Conservation (phyloP, 2,329 filamentous ascomycete genomes). For the Fusarium secorum region DNA sequence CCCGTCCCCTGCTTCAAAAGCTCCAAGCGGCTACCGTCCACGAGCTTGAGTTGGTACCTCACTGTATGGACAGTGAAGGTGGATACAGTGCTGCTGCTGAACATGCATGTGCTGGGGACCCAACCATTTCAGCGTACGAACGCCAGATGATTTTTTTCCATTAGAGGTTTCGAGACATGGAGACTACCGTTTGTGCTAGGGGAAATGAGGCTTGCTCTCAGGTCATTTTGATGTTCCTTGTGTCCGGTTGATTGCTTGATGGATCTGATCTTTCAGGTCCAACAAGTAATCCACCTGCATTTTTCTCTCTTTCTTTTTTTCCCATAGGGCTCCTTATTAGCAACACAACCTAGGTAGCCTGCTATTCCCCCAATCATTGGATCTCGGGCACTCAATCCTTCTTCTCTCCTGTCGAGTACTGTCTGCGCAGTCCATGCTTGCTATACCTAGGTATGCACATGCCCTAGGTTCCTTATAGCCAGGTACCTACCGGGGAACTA, state of each 20-base stretch:
- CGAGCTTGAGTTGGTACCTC: neutral
- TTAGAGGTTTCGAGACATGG: slow-evolving; percentile 18
- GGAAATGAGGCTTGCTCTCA: slow-evolving; percentile 9
- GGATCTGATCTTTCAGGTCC: neutral
- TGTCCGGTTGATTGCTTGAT: slow-evolving; percentile 2
- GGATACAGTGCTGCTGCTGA: neutral
- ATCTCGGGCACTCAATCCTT: neutral
- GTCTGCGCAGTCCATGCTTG: neutral
- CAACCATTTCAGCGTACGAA: slow-evolving; percentile 7
- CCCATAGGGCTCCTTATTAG: neutral
- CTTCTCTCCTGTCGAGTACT: neutral
- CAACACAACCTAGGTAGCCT: neutral
- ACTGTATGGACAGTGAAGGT: neutral
- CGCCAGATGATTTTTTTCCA: neutral
- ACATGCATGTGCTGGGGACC: slow-evolving; percentile 17
- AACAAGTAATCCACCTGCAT: neutral
- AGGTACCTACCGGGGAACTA: neutral
- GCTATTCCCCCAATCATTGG: neutral
- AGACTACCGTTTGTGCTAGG: neutral
- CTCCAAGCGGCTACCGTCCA: neutral
- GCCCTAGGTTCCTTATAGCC: neutral
- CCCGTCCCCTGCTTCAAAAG: slow-evolving; percentile 6
- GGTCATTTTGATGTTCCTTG: slow-evolving; percentile 14
- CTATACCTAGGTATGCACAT: neutral
- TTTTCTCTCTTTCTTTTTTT: neutral